Percentiles rank a stretch among this genome's conserved stretches.
Conservation (phyloP, 2,329 filamentous ascomycete species). For the Graphiopsis chlorocephala region DNA sequence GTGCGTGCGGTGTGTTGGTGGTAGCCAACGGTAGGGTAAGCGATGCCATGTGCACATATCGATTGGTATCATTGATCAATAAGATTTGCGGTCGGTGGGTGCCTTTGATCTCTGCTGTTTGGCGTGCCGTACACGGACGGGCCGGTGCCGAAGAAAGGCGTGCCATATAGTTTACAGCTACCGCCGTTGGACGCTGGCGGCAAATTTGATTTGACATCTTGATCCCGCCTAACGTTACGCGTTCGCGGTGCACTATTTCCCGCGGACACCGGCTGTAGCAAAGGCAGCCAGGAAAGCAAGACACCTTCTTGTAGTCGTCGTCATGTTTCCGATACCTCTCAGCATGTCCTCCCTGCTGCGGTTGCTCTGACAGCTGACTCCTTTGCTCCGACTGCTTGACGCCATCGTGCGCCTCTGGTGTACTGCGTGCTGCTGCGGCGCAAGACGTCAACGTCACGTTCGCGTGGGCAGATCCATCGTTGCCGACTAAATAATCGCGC, state of each 20-base stretch:
- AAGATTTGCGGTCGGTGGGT: not conserved
- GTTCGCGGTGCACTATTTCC: not conserved
- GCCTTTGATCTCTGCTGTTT: not conserved
- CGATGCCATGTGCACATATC: not conserved
- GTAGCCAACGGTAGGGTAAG: not conserved
- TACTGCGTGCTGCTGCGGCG: not conserved
- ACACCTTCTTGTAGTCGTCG: not conserved
- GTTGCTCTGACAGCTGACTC: not conserved
- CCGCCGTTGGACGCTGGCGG: not conserved
- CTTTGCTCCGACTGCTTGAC: not conserved
- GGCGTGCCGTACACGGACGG: not conserved
- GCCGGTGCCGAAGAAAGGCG: not conserved
- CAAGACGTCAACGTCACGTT: slow-evolving; percentile 11
- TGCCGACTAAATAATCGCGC: slow-evolving; percentile 11
- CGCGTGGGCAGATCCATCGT: slow-evolving; percentile 12
- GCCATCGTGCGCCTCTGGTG: slow-evolving; percentile 1
- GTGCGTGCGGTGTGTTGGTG: slow-evolving; percentile 1
- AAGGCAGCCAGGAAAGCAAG: not conserved
- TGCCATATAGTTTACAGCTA: not conserved
- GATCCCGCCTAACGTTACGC: not conserved
- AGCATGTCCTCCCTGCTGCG: not conserved
- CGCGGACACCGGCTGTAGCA: slow-evolving; percentile 7
- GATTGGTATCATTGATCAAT: not conserved
- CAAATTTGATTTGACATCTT: slow-evolving; percentile 14
- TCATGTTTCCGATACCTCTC: slow-evolving; percentile 10